These are phyloP conservation scores for Dionaea muscipula DNA, from an alignment of 179 eudicot species.

Conservation along the genomic window DNA sequence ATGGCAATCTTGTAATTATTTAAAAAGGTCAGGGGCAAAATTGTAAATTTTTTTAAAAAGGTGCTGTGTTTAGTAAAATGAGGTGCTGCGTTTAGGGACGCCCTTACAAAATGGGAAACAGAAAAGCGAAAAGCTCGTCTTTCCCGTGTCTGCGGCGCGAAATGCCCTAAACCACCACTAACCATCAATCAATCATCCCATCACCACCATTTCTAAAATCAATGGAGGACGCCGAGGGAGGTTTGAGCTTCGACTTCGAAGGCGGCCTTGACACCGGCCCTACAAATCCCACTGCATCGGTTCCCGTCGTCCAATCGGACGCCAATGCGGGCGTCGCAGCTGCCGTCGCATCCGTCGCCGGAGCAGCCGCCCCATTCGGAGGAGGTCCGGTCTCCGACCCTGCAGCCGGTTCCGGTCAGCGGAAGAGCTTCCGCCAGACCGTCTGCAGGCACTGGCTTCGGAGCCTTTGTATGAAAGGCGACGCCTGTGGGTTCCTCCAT, in stretches of 20 bases:
- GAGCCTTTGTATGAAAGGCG: slow-evolving; percentile 97
- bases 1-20: no score
- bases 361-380: not conserved
- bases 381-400: slow-evolving; percentile 7
- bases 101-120: no score
- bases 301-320: slow-evolving; percentile 20
- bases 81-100: not conserved
- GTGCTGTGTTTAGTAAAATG: no score
- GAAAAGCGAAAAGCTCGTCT: not conserved
- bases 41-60: no score
- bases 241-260: slow-evolving; percentile 85
- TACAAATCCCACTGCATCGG: slow-evolving; percentile 28
- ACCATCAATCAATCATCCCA: not conserved
- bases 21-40: no score
- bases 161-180: no score
- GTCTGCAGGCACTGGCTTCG: slow-evolving; percentile 98
- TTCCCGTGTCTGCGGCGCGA: not conserved
- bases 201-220: not conserved
- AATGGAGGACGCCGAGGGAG: slow-evolving; percentile 91
- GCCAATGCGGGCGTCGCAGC: slow-evolving; percentile 18
- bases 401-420: slow-evolving; percentile 17
- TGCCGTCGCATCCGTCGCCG: slow-evolving; percentile 7
- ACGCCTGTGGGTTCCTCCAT: slow-evolving; percentile 82
- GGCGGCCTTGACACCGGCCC: slow-evolving; percentile 72
- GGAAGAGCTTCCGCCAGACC: slow-evolving; percentile 87